Evolutionary conservation across 148 eudicot genomes (phyloP), one percentile per base, ranked within the genome.

Genomic region (Gaultheria prostrata): DNA sequence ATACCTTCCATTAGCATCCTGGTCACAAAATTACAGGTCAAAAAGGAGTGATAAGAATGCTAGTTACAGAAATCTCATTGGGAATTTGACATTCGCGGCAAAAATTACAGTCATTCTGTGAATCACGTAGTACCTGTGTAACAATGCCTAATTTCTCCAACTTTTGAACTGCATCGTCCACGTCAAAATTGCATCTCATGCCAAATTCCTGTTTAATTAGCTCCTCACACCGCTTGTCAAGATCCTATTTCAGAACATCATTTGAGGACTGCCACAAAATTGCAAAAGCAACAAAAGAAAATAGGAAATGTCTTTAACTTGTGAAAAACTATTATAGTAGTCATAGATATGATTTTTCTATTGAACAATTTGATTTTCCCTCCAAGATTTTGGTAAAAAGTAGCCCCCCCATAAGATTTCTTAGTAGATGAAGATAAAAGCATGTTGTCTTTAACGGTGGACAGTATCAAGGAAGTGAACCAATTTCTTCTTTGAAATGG

Each of bases 131-230:
- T 77, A 97, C 99, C 93, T 94, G 91, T 50, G 94, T 70, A 86
- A 97, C 94, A 78, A 97, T 93, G 76, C 98, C 99, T 83, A 97
- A 87, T 88, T 91, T 94, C 87, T 97, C 97, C 61, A 97, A 85
- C 85, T 97, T 97, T 53, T 82, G 86, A 70, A 97, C 88, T 3
- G 99, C 99, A 89, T 97, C 99, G 87, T 94, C 98, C 83, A 97
- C 98, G 74, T 97, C 99, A 83, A 94, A 97, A 82, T 97, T 90
- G 82, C 99, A 97, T 82, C 79, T 87, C 87, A 85, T 94, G 30
- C 89, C 96, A 90, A 94, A 97, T 87, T 94, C 97, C 85, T 97
- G 97, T 82, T 90, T 90, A 73, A 97, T 92, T 82, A 97, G 83
- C 84, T 93, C 97, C 85, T 97, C 98, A 70, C 97, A 95, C 35